These are phyloP conservation scores for Fusarium torreyae DNA, from an alignment of 2,329 filamentous ascomycete species.

Conservation along the genomic window DNA sequence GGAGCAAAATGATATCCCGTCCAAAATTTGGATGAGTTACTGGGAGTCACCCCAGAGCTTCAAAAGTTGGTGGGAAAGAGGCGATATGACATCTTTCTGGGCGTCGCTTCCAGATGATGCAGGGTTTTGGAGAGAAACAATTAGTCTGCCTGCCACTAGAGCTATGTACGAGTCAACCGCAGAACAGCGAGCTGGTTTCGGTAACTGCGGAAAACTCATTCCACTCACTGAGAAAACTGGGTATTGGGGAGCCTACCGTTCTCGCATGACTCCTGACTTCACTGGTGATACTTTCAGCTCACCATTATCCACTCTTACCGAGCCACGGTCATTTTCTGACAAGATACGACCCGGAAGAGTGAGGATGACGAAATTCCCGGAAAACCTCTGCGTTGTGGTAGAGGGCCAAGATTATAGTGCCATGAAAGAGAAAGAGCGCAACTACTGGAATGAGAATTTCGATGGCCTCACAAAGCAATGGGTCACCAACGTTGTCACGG, in stretches of 20 bases:
- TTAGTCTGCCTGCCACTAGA: background rate
- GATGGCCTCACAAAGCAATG: constrained; percentile 1
- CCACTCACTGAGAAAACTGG: constrained; percentile 10
- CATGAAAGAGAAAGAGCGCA: background rate
- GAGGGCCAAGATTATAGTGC: constrained; percentile 1
- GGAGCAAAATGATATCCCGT: constrained; percentile 4
- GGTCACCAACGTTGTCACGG: constrained; percentile 5
- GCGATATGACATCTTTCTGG: background rate
- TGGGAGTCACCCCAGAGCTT: constrained; percentile 7
- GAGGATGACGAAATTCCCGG: background rate
- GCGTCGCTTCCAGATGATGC: background rate
- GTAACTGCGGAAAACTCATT: background rate
- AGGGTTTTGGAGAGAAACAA: constrained; percentile 5
- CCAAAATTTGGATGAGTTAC: constrained; percentile 3
- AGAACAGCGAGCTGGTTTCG: background rate
- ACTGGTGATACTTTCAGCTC: background rate
- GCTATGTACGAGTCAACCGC: background rate
- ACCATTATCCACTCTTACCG: accelerated
- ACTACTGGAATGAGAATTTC: constrained; percentile 4
- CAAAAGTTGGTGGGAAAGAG: constrained; percentile 3
- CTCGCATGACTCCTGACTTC: constrained; percentile 7
- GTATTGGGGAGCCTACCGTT: constrained; percentile 15
- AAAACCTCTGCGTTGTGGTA: constrained; percentile 1
- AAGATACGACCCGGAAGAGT: background rate
- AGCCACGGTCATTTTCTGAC: background rate